A percentile compares a stretch with the other conserved stretches of the same genome.
Conservation (phyloP, 805 yeast species). For the Candida caryicola region DNA sequence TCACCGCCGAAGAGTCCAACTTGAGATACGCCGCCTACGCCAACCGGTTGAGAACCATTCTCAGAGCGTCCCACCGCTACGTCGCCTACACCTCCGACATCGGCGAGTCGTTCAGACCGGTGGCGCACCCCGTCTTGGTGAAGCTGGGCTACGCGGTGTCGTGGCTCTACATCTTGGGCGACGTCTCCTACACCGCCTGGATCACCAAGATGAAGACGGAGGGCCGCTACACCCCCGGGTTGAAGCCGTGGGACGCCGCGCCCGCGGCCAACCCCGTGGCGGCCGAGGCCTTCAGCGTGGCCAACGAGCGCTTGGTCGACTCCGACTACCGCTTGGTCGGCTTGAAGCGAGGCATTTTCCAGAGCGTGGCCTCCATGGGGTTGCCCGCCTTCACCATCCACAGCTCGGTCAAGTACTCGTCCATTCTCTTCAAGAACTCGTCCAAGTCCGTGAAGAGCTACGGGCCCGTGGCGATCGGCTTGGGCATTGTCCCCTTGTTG, state of each 20-base stretch:
- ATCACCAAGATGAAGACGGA: constrained; percentile 62
- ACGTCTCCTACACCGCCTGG: constrained; percentile 73
- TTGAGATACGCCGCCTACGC: constrained; percentile 84
- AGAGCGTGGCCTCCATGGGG: constrained; percentile 81
- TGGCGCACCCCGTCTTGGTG: constrained; percentile 69
- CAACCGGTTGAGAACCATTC: constrained; percentile 66
- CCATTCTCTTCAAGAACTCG: constrained; percentile 56
- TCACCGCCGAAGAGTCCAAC: constrained; percentile 15
- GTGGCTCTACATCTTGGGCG: constrained; percentile 74
- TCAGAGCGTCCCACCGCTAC: constrained; percentile 72
- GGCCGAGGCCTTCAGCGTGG: constrained; percentile 27
- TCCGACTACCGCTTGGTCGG: constrained; percentile 67
- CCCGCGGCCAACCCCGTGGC: constrained; percentile 38
- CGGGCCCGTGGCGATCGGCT: constrained; percentile 79
- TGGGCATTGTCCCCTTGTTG: constrained; percentile 70
- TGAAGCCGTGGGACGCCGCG: constrained; percentile 67
- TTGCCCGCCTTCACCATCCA: constrained; percentile 85
- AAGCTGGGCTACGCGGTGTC: constrained; percentile 66
- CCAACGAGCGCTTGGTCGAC: constrained; percentile 32
- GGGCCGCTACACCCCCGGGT: constrained; percentile 58
- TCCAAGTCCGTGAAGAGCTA: constrained; percentile 50
- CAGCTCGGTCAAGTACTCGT: constrained; percentile 68
- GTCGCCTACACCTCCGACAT: constrained; percentile 85
- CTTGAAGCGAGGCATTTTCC: constrained; percentile 74
- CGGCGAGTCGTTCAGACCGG: constrained; percentile 84